Percentiles rank a stretch among this genome's conserved stretches.
phyloP scores from a whole-genome alignment of 352 stramenopile species.

The Pythium insidiosum region DNA sequence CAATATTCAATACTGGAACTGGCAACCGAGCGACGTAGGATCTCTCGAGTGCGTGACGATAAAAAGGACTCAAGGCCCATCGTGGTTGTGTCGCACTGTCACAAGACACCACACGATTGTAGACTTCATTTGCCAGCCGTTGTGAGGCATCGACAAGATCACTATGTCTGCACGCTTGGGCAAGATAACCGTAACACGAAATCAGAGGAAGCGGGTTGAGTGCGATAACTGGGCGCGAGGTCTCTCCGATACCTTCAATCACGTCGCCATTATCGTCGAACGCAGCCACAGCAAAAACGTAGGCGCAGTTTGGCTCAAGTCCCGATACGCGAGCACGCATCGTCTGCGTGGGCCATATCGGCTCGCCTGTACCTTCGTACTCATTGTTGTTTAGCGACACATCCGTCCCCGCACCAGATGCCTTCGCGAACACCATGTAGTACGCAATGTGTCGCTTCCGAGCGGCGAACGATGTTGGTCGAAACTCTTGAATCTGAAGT shows the following conservation, averaged over 20 bases:
- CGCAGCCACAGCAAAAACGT: conserved; percentile 77
- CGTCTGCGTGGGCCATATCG: conserved; percentile 19
- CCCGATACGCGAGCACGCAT: conserved; percentile 33
- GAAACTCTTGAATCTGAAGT: conserved; percentile 33
- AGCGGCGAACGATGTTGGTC: conserved; percentile 14
- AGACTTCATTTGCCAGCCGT: conserved; percentile 36
- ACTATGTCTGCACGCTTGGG: conserved; percentile 33
- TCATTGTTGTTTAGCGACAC: conserved; percentile 72
- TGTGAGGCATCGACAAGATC: conserved; percentile 19
- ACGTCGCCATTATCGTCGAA: conserved; percentile 57
- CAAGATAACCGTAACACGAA: conserved; percentile 69
- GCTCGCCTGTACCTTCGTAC: conserved; percentile 47
- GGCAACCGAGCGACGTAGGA: conserved; percentile 37
- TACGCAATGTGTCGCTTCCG: conserved; percentile 33
- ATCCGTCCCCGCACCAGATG: conserved; percentile 52
- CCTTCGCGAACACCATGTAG: conserved; percentile 79
- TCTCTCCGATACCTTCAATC: conserved; percentile 63
- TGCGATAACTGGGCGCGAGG: conserved; percentile 44
- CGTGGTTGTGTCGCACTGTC: conserved; percentile 13
- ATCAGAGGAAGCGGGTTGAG: conserved; percentile 55
- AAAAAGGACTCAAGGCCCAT: conserved; percentile 58
- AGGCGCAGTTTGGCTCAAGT: conserved; percentile 60
- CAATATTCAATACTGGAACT: conserved; percentile 39
- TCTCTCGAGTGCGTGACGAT: conserved; percentile 44
- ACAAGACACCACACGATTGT: conserved; percentile 35